Evolutionary conservation across 805 yeast species (phyloP), one percentile per base, ranked within the genome.

Genomic region (Candida suzukii): DNA sequence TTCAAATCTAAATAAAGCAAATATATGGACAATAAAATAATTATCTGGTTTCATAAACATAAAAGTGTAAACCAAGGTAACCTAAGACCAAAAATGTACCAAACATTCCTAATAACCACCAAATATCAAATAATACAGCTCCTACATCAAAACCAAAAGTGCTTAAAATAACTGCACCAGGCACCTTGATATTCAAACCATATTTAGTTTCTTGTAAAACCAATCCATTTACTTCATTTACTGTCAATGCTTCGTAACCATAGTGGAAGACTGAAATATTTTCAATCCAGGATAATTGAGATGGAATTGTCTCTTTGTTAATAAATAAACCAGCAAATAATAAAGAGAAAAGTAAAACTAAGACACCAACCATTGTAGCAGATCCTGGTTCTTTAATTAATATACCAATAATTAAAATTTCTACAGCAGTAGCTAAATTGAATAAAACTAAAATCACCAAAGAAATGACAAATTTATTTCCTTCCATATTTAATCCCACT

Each of bases 111-210:
- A 67, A 66, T 39, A 93, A 68, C 45, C 76, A 76, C 27, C 70
- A 57, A 24, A 82, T 70, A 58, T 93, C 98, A 28, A 68, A 67
- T 61, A 76, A 62, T 41, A 85, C 74, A 2, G 90, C 93, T 20
- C 80, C 77, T 13, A 87, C 91, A 49, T 86, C 76, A 60, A 93
- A 93, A 0, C 99, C 99, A 67, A 93, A 93, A 0, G 98, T 88
- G 50, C 95, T 85, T 51, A 93, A 71, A 42, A 93, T 93, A 2
- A 95, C 95, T 2, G 99, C 98, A 11, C 99, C 99, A 0, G 99
- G 99, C 14, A 93, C 95, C 61, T 88, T 96, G 52, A 93, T 91
- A 35, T 90, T 84, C 34, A 93, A 71, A 0, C 99, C 99, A 55
- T 83, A 91, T 63, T 93, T 93, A 57, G 78, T 81, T 58, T 93